Conservation (phyloP, 345 rosid species). For the Jatropha curcas region DNA sequence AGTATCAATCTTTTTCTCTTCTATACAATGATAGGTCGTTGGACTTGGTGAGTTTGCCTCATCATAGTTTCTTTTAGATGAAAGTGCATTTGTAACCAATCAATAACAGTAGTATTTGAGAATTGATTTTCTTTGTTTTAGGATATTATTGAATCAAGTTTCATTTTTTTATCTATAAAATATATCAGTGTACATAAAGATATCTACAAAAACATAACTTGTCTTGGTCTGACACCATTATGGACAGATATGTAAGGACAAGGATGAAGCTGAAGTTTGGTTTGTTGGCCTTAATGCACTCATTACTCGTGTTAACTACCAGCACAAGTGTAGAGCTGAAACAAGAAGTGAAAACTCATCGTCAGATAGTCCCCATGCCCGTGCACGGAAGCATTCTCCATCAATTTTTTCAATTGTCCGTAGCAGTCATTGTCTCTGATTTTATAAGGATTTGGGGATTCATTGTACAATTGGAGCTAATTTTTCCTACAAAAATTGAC, state of each 20-base stretch:
- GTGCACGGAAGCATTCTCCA: slow-evolving; percentile 45
- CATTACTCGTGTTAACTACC: slow-evolving; percentile 41
- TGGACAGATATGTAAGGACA: slow-evolving; percentile 90
- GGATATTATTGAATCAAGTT: not conserved
- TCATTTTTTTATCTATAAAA: slow-evolving; percentile 1
- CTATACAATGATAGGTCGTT: slow-evolving; percentile 32
- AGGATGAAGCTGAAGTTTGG: slow-evolving; percentile 98
- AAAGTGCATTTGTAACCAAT: not conserved
- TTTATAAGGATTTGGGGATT: slow-evolving; percentile 5
- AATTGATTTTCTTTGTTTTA: not conserved
- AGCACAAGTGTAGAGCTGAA: slow-evolving; percentile 55
- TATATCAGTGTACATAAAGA: not conserved
- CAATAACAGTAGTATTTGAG: not conserved
- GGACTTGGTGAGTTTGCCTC: slow-evolving; percentile 29
- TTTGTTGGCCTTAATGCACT: slow-evolving; percentile 78
- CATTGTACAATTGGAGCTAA: not conserved
- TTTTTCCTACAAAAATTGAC: not conserved
- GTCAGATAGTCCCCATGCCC: slow-evolving; percentile 49
- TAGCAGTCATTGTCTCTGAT: slow-evolving; percentile 26
- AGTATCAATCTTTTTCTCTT: slow-evolving; percentile 39
- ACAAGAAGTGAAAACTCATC: slow-evolving; percentile 45
- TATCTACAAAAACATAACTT: not conserved
- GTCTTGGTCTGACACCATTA: not conserved
- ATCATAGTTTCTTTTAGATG: not conserved
- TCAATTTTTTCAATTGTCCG: slow-evolving; percentile 54